Evolutionary conservation across 2,329 filamentous ascomycete genomes (phyloP).

Genomic region (Akanthomyces dipterigenus): DNA sequence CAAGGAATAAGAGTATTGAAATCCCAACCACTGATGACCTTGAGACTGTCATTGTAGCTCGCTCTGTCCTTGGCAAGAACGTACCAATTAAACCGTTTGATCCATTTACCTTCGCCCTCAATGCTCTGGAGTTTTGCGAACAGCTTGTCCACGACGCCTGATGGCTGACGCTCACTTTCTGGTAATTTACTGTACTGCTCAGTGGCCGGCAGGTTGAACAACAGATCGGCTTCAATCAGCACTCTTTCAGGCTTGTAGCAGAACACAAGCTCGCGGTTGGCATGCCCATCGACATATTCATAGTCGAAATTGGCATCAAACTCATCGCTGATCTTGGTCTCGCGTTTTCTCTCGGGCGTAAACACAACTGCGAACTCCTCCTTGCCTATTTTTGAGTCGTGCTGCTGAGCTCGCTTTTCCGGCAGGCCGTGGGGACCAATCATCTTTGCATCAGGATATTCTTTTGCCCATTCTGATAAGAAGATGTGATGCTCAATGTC

Average conservation of each 20-base stretch:
- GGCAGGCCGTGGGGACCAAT: conserved; percentile 77
- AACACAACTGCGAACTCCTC: conserved; percentile 63
- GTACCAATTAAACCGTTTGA: conserved; percentile 83
- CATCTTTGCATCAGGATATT: conserved; percentile 71
- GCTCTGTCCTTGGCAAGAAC: conserved; percentile 53
- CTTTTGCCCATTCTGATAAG: conserved; percentile 74
- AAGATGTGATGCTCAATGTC: conserved; percentile 96
- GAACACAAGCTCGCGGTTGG: conserved; percentile 85
- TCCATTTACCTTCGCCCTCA: conserved; percentile 60
- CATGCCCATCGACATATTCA: conserved; percentile 74
- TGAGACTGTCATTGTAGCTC: conserved; percentile 64
- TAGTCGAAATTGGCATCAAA: conserved; percentile 83
- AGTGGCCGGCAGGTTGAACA: conserved; percentile 83
- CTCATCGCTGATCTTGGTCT: conserved; percentile 57
- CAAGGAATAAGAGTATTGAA: conserved; percentile 84
- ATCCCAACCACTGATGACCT: conserved; percentile 69
- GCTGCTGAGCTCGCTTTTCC: conserved; percentile 65
- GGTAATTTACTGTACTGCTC: conserved; percentile 78
- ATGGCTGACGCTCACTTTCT: conserved; percentile 22
- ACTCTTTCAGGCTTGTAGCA: conserved; percentile 71
- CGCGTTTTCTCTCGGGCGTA: conserved; percentile 46
- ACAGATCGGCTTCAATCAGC: conserved; percentile 79
- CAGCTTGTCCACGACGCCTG: conserved; percentile 34
- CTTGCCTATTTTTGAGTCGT: conserved; percentile 39
- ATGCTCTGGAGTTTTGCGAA: conserved; percentile 53